A percentile compares a stretch with the other conserved stretches of the same genome.
Evolutionary conservation across 495 filamentous ascomycete genomes (phyloP).

Genomic region (Trichoderma reesei): DNA sequence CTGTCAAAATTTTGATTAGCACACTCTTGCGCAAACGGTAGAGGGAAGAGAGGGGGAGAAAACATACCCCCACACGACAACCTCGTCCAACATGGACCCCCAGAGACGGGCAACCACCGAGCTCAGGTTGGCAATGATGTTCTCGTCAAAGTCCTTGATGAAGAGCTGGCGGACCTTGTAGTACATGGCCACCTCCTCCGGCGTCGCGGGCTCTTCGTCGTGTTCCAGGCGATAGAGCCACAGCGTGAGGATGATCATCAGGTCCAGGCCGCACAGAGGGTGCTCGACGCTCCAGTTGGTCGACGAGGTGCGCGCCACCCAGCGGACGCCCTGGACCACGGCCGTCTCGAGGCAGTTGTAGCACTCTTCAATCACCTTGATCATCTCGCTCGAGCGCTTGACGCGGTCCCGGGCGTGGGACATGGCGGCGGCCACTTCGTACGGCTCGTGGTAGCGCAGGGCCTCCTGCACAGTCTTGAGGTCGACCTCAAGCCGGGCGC

Average conservation of each 20-base stretch:
- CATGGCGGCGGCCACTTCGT: constrained; percentile 95
- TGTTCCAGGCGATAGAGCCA: constrained; percentile 99
- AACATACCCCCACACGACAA: constrained; percentile 90
- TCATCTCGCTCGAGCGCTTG: constrained; percentile 92
- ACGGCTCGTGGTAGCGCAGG: constrained; percentile 90
- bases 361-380: constrained; percentile 95
- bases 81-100: constrained; percentile 97
- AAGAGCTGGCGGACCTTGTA: constrained; percentile 89
- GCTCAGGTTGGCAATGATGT: constrained; percentile 64
- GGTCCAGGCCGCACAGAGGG: constrained; percentile 88
- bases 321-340: constrained; percentile 87
- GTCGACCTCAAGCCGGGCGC: constrained; percentile 86
- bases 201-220: constrained; percentile 87
- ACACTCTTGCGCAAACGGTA: no score
- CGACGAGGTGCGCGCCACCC: constrained; percentile 92
- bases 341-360: constrained; percentile 98
- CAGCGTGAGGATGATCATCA: constrained; percentile 97
- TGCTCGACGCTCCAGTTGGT: constrained; percentile 99
- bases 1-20: constrained; percentile 51
- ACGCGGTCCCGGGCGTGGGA: constrained; percentile 84
- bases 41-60: constrained; percentile 7
- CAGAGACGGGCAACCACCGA: constrained; percentile 88
- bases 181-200: constrained; percentile 89
- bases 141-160: constrained; percentile 74
- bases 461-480: constrained; percentile 93